Base-by-base conservation (phyloP, 1,284 basidiomycete species). In the Ceratobasidium sp. region DNA sequence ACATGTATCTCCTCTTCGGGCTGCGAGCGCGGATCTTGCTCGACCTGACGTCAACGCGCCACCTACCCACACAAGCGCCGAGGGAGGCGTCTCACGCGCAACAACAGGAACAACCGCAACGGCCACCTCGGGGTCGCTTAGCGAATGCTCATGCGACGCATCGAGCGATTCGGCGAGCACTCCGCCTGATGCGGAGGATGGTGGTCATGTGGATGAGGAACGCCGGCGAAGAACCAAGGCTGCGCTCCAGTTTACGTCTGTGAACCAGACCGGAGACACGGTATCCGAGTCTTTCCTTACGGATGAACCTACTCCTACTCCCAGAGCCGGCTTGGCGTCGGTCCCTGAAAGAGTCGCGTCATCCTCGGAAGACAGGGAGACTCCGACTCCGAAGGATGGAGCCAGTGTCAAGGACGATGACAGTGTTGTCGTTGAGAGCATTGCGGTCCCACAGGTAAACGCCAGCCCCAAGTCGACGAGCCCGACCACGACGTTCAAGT, bases 271-370 rank as follows among this genome's bases (percentile, higher is more conserved):
- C 43, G 57, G 36, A 9, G 57, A 59, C 14, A 43, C 57, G 4
- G 57, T 59, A 26, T 59, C 57, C 23, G 57, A 59, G 10, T 14
- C 21, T 9, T n/a, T 34, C 28, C n/a, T 59, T 41, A 45, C 41
- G 3, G 72, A 50, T 46, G 65, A 48, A 26, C 52, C 67, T 41
- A 69, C 43, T 30, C 59, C 59, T 28, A 81, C 81, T 74, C 79
- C 79, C 18, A 52, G 39, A 55, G 23, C 45, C 14, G 28, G 23
- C 34, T 53, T 53, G 32, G 45, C 46, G 50, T 26, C 64, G 21
- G 55, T 46, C 16, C 52, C 43, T 58, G 53, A 53, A 14, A 18
- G 57, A 59, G 34, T 45, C 57, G 26, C 57, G 34, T 59, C 57
- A 41, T 39, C 39, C 16, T 58, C 65, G 39, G 53, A 57, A 23